phyloP scores from a whole-genome alignment of 495 filamentous ascomycete genomes.

The Aspergillus diversus region DNA sequence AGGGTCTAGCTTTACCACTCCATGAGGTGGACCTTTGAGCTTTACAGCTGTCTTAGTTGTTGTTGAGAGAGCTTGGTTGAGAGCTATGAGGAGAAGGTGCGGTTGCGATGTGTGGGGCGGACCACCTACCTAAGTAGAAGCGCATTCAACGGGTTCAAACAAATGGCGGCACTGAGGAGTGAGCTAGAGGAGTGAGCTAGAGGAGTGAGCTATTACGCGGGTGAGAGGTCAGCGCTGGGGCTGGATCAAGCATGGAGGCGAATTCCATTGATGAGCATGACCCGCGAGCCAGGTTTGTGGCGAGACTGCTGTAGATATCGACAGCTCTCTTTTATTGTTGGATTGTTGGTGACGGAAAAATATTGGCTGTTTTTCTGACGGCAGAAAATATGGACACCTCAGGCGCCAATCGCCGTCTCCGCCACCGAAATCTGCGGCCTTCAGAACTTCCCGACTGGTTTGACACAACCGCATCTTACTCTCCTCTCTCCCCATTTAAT shows the following conservation, averaged over 20 bases:
- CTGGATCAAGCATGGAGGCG: slow-evolving; percentile 19
- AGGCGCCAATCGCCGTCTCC: slow-evolving; percentile 35
- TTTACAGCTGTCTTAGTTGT: too few relatives aligned
- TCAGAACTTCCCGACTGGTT: slow-evolving; percentile 27
- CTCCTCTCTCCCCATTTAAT: slow-evolving; percentile 8
- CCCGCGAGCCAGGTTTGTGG: neutral
- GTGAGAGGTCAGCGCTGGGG: slow-evolving; percentile 6
- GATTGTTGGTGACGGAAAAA: neutral
- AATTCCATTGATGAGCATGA: slow-evolving; percentile 28
- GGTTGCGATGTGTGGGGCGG: too few relatives aligned
- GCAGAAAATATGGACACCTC: slow-evolving; percentile 22
- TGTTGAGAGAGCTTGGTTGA: too few relatives aligned
- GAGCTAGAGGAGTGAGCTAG: too few relatives aligned
- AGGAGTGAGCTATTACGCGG: too few relatives aligned
- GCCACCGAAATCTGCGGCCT: slow-evolving; percentile 50
- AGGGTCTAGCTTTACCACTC: too few relatives aligned
- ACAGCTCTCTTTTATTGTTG: slow-evolving; percentile 1
- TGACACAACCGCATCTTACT: slow-evolving; percentile 27
- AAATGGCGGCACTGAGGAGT: too few relatives aligned
- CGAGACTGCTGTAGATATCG: neutral
- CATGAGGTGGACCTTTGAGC: too few relatives aligned
- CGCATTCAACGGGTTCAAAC: too few relatives aligned
- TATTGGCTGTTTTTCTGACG: slow-evolving; percentile 6
- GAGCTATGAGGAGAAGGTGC: too few relatives aligned
- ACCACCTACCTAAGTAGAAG: too few relatives aligned